Conservation (phyloP, 148 eudicot genomes). For the Rheum nobile region DNA sequence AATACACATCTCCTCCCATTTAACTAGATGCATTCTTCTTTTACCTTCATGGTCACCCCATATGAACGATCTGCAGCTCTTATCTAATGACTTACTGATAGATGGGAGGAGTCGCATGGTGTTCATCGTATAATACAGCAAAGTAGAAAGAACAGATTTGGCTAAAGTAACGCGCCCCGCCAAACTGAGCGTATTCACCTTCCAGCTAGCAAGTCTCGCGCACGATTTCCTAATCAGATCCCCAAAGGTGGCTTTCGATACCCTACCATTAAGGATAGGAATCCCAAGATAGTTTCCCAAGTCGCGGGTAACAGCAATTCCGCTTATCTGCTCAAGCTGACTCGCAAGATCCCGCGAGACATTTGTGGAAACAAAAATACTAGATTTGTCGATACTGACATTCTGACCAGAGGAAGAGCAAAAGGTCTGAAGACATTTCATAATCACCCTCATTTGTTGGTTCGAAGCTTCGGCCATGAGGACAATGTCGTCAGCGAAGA, state of each 20-base stretch:
- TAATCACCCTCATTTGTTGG: background rate
- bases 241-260: background rate
- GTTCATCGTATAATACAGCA: no score
- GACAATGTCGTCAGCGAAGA: background rate
- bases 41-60: no score
- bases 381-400: background rate
- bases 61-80: no score
- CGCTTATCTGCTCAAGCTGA: background rate
- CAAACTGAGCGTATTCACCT: background rate
- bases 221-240: background rate
- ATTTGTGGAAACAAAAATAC: background rate
- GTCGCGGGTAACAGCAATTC: background rate
- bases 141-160: no score
- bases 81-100: no score
- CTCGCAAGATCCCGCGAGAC: background rate
- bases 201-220: background rate
- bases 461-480: background rate
- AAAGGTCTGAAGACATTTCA: background rate
- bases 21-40: no score
- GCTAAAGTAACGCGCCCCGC: no score
- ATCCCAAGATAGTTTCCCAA: background rate
- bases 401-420: background rate
- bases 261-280: background rate
- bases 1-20: no score
- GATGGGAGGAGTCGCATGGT: no score